Evolutionary conservation across 140 eudicot genomes (phyloP), one percentile per base, ranked within the genome.

Genomic region (Artemisia princeps): DNA sequence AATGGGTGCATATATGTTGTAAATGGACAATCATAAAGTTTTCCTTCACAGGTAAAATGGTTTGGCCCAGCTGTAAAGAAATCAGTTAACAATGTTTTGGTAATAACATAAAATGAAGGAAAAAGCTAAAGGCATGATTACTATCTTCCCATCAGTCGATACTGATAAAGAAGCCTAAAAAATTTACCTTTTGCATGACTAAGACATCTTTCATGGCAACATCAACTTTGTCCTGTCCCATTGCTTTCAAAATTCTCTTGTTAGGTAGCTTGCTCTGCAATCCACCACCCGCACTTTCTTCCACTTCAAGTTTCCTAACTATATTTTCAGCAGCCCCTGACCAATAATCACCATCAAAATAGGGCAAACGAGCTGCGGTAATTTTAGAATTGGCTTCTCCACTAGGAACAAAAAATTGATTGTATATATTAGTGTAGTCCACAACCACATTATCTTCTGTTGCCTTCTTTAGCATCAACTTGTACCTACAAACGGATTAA

Each of bases 261-360:
- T 82, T 76, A 44, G 83, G 72, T 64, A 71, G 71, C 74, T 72
- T 84, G 71, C 75, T 81, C 69, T 74, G 79, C 69, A 70, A 69
- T 23, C 68, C 86, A 72, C 82, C 84, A 30, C 52, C 69, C 14
- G 62, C 64, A 1, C 56, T 72, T 71, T 82, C 87, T 68, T 82
- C 88, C 53, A 68, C 55, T 73, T 72, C 86, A 65, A 90, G 74
- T 28, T 77, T 83, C 70, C 60, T 77, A 15, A 77, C 64, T 70
- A 81, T 74, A 49, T 58, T 69, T 54, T 79, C 95, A 75, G 87
- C 94, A 59, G 87, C 85, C 67, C 74, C 71, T 53, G 95, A 77
- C 95, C 95, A 85, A 72, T 75, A 87, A 76, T 81, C 91, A 37
- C 97, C 97, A 42, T 91, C 95, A 82, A 90, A 90, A 68, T 83